These are phyloP conservation scores for Astraeus odoratus DNA, from an alignment of 768 basidiomycete species.

Conservation along the genomic window DNA sequence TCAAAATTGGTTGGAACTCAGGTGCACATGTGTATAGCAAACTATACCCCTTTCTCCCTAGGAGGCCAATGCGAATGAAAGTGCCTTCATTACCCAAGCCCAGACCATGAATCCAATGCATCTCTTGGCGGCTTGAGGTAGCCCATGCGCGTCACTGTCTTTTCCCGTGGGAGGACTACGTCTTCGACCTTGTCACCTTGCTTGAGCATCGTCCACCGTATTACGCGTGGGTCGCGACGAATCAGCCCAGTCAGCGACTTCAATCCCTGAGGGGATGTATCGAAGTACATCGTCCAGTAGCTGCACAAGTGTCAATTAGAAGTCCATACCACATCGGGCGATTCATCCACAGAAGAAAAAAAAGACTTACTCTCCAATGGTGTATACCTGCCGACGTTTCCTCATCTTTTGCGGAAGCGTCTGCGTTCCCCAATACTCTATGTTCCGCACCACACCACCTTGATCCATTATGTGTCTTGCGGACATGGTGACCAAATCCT, in stretches of 20 bases:
- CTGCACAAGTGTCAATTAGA: constrained; percentile 31
- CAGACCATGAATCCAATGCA: constrained; percentile 21
- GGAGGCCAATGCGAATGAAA: neutral
- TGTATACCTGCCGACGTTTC: constrained; percentile 48
- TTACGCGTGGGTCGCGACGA: constrained; percentile 73
- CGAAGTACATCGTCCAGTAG: constrained; percentile 90
- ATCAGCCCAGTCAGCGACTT: constrained; percentile 58
- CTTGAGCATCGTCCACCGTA: constrained; percentile 78
- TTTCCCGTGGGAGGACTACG: constrained; percentile 47
- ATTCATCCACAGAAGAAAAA: neutral
- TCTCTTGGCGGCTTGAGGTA: constrained; percentile 15
- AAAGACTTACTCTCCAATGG: constrained; percentile 67
- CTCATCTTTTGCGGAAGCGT: constrained; percentile 72
- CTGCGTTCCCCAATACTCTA: constrained; percentile 69
- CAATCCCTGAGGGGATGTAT: constrained; percentile 71
- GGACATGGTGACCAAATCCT: constrained; percentile 63
- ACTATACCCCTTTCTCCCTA: constrained; percentile 9
- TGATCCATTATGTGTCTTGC: constrained; percentile 64
- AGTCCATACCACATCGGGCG: no score
- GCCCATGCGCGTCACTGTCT: constrained; percentile 29
- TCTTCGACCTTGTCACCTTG: constrained; percentile 69
- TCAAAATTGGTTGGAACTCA: no score
- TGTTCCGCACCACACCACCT: constrained; percentile 77
- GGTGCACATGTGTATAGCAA: neutral
- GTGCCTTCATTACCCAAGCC: constrained; percentile 3